Evolutionary conservation across 495 filamentous ascomycete genomes (phyloP), one percentile per base, ranked within the genome.

Genomic region (Neurospora sp.): DNA sequence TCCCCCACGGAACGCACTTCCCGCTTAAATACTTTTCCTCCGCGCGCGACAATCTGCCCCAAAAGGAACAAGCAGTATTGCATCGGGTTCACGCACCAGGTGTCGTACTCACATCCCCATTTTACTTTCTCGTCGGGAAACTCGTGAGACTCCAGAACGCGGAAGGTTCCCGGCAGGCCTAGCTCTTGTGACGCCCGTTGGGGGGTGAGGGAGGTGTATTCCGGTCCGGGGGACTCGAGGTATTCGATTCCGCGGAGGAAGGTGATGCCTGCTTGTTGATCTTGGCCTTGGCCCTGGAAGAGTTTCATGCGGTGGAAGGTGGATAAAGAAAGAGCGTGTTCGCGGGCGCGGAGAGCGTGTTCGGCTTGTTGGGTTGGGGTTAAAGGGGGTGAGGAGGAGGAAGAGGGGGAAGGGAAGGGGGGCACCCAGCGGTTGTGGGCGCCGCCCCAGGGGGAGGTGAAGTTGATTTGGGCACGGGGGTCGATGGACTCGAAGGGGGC

Each of bases 401-500:
- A 61, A 35, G 31, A 35, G 31, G 31, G 22, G 48, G 11, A 6
- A 3, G 70, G 37, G 12, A 41, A 10, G 65, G 85, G 86, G 0
- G 87, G 86, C 3, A 89, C 81, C 14, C 85, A 86, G 4, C 88
- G 85, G 80, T 89, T 88, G 76, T 88, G 88, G 8, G 87, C 89
- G 72, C 89, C 89, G n/a, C 84, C 89, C 89, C 89, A 91, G 10
- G 88, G 85, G 6, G 89, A 90, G 70, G 89, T 86, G 80, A 86
- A 91, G 83, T 91, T 86, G 75, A 89, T 83, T 44, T 88, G 86
- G 18, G 73, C 61, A 12, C 71, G 70, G 35, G 79, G 69, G 71
- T 82, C 80, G 70, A 84, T 81, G 70, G 79, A 81, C 72, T 83
- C 82, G 69, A 80, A 83, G 31, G 83, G 81, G 27, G 73, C 75